phyloP scores from a whole-genome alignment of 345 rosid species.

The Gynandropsis gynandra region DNA sequence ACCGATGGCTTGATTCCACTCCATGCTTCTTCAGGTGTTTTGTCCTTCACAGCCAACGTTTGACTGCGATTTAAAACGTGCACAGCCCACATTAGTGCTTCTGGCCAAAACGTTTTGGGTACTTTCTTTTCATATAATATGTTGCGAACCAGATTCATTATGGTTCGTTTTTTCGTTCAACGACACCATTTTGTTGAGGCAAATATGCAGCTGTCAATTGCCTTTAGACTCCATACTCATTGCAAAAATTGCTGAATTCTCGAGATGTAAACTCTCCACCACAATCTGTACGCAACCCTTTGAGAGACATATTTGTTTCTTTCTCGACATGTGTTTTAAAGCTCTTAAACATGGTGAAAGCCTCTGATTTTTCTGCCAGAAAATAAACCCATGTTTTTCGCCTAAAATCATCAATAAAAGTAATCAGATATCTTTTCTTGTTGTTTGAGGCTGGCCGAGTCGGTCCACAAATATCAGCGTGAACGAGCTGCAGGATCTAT shows the following conservation, averaged over 20 bases:
- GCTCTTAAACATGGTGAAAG: too few relatives aligned
- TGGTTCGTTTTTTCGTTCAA: not conserved
- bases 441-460: not conserved
- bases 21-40: too few relatives aligned
- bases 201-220: too few relatives aligned
- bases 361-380: not conserved
- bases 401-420: not conserved
- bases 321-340: not conserved
- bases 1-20: not conserved
- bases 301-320: not conserved
- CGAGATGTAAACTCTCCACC: too few relatives aligned
- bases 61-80: too few relatives aligned
- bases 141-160: not conserved
- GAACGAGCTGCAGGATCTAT: too few relatives aligned
- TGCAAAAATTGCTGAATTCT: too few relatives aligned
- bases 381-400: not conserved
- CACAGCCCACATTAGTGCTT: not conserved
- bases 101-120: not conserved
- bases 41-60: too few relatives aligned
- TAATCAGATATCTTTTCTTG: too few relatives aligned
- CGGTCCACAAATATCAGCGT: too few relatives aligned
- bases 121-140: not conserved
- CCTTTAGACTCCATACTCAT: too few relatives aligned
- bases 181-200: conserved; percentile 1
- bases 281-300: not conserved